Percentiles rank a stretch among this genome's conserved stretches.
Conservation (phyloP, 345 rosid species). For the Aegle marmelos region DNA sequence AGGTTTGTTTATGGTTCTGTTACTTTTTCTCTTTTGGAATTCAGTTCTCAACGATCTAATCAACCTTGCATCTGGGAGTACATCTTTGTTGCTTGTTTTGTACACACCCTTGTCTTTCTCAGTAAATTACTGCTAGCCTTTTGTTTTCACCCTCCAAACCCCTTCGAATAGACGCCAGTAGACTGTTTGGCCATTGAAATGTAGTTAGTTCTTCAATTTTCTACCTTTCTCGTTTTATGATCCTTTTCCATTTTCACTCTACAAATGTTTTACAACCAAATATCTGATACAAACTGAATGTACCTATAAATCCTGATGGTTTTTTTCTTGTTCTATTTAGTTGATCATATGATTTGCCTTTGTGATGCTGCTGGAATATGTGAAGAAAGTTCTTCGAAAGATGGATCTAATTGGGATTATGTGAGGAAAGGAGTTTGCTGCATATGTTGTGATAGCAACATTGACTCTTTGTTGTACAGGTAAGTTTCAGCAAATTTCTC, state of each 20-base stretch:
- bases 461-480: constrained; percentile 89
- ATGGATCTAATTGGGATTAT: constrained; percentile 67
- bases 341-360: neutral
- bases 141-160: no score
- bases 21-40: neutral
- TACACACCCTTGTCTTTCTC: no score
- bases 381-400: constrained; percentile 30
- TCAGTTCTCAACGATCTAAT: neutral
- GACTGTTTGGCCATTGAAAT: neutral
- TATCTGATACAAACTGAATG: neutral
- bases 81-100: no score
- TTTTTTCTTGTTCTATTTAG: neutral
- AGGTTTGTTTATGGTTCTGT: constrained; percentile 37
- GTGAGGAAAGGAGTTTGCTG: constrained; percentile 87
- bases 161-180: neutral
- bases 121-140: no score
- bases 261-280: neutral
- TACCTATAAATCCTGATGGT: neutral
- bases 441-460: constrained; percentile 59
- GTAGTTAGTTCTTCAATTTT: neutral
- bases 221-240: neutral
- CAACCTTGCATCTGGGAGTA: neutral
- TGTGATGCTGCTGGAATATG: constrained; percentile 42
- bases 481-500: constrained; percentile 16
- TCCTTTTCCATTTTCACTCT: neutral